Base-by-base conservation (phyloP, 169 alveolate genomes). In the Plasmodium yoelii region DNA sequence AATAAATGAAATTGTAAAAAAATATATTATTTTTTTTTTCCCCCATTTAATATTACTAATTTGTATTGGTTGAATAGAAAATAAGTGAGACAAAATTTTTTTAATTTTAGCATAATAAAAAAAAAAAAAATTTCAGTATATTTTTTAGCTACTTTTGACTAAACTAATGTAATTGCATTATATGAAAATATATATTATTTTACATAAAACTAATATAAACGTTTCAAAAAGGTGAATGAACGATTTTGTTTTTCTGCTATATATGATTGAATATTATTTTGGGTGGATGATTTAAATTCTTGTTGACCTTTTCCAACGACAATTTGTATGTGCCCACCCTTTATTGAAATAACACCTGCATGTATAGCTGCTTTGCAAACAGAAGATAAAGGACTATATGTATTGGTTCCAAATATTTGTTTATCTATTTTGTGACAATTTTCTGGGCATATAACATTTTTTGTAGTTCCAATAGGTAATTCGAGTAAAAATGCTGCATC, bases 341-440 rank as follows among this genome's bases (percentile, higher is more conserved):
- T 92, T 57, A 19, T 90, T 18, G 95, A 93, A 15, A 90, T 89
- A 39, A 65, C 95, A 18, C 96, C 96, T 19, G 95, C 46, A 71
- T 94, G 95, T 44, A 96, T 90, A 12, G 98, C 98, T 12, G 98
- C 97, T 72, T 96, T 96, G 87, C 98, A 96, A 24, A 96, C 92
- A 47, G 97, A 88, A 60, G 97, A 93, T 60, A 92, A 92, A 47
- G 98, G 97, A 68, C 97, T 93, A 82, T 96, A 96, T 47, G 94
- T 65, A 59, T 93, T 95, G 80, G 95, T 74, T 13, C 95, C 96
- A 56, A 63, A 93, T 15, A 88, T 95, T 51, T 67, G 56, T 22
- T 94, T 77, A 8, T 91, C 63, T 44, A 71, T 77, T 75, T 84
- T 53, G 49, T 95, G 93, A 90, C 98, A 94, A 60, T 96, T 95